Percentiles rank a stretch among this genome's conserved stretches.
phyloP scores from a whole-genome alignment of 768 basidiomycete species.

The Mycena kentingensis region DNA sequence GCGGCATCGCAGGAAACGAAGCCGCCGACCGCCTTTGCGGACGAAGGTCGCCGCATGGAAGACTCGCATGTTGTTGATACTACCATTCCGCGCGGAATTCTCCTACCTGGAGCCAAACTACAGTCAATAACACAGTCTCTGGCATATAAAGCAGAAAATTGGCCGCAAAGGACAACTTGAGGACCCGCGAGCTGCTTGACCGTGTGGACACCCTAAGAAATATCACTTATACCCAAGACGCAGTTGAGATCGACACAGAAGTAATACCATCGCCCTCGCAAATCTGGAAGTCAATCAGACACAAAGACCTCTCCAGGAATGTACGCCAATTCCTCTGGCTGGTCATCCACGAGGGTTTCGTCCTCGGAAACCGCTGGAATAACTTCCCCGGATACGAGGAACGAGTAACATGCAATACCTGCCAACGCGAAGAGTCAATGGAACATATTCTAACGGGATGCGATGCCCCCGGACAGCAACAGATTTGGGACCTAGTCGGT shows the following conservation, averaged over 20 bases:
- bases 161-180: not conserved
- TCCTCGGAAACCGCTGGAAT: conserved; percentile 16
- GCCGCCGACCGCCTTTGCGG: conserved; percentile 19
- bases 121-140: conserved; percentile 3
- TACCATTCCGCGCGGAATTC: not conserved
- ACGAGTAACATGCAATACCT: conserved; percentile 4
- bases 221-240: not conserved
- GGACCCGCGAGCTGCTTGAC: not conserved
- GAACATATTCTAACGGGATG: no score
- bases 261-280: not conserved
- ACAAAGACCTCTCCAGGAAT: not conserved
- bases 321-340: not conserved
- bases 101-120: conserved; percentile 6
- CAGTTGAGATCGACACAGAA: not conserved
- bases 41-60: conserved; percentile 5
- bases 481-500: no score
- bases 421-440: no score
- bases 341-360: conserved; percentile 23
- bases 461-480: no score
- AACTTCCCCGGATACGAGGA: conserved; percentile 11
- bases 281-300: not conserved
- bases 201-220: not conserved
- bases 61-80: conserved; percentile 1
- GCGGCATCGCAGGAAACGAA: conserved; percentile 24
- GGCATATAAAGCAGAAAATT: conserved; percentile 1